These are phyloP conservation scores for Pinus tabuliformis DNA, from an alignment of 75 land plant species.

Conservation along the genomic window DNA sequence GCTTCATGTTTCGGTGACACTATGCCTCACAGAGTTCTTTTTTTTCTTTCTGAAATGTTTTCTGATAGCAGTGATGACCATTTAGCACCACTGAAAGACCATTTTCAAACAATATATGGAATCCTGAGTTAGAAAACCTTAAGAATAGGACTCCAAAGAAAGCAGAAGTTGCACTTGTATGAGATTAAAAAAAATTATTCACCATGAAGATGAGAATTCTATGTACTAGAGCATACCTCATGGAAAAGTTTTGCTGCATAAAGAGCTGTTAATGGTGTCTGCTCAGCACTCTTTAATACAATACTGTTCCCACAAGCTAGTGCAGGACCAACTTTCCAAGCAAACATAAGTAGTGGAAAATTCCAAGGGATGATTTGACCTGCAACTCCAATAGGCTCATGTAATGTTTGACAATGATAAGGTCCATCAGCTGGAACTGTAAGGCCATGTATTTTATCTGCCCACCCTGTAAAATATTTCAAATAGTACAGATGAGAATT, in stretches of 20 bases:
- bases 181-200: too few species aligned
- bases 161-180: too few species aligned
- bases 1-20: too few species aligned
- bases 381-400: slow-evolving; percentile 58
- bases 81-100: too few species aligned
- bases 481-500: too few species aligned
- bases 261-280: slow-evolving; percentile 51
- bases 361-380: slow-evolving; percentile 70
- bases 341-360: slow-evolving; percentile 53
- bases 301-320: slow-evolving; percentile 49
- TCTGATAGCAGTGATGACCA: too few species aligned
- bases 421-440: slow-evolving; percentile 38
- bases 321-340: slow-evolving; percentile 60
- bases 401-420: slow-evolving; percentile 32
- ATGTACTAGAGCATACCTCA: slow-evolving; percentile 13
- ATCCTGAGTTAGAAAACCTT: not conserved
- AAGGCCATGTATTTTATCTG: slow-evolving; percentile 57
- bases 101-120: too few species aligned
- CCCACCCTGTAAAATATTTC: slow-evolving; percentile 44
- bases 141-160: too few species aligned
- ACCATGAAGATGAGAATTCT: not conserved
- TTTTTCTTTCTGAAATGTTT: too few species aligned
- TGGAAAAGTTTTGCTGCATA: slow-evolving; percentile 30
- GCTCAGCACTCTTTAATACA: slow-evolving; percentile 57
- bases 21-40: too few species aligned